These are phyloP conservation scores for Abrus pulchellus DNA, from an alignment of 306 rosid genomes.

Conservation along the genomic window DNA sequence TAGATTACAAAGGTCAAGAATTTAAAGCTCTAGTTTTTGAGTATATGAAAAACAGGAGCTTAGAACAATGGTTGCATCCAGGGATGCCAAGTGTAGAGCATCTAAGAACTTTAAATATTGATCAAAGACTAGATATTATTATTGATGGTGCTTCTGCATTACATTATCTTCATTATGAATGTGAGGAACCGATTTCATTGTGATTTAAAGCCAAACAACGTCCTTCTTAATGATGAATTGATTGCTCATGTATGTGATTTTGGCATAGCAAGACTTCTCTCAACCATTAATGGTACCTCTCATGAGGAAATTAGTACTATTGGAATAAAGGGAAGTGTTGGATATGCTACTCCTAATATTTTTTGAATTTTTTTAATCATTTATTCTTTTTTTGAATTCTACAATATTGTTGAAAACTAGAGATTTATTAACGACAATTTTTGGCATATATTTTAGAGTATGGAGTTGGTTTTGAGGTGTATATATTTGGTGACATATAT, in stretches of 20 bases:
- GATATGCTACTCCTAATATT: slow-evolving; percentile 44
- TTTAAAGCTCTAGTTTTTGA: slow-evolving; percentile 52
- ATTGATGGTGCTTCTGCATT: slow-evolving; percentile 39
- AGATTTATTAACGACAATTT: no score
- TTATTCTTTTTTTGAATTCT: background rate
- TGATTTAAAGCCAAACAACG: slow-evolving; percentile 50
- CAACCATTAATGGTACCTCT: background rate
- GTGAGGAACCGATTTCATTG: slow-evolving; percentile 40
- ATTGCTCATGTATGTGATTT: slow-evolving; percentile 50
- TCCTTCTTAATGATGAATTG: slow-evolving; percentile 44
- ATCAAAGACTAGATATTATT: slow-evolving; percentile 44
- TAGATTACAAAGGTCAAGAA: slow-evolving; percentile 44
- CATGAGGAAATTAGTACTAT: slow-evolving; percentile 9
- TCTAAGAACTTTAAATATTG: background rate
- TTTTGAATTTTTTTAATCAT: background rate
- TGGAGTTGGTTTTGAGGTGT: slow-evolving; percentile 48
- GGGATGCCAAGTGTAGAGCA: background rate
- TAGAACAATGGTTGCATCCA: slow-evolving; percentile 50
- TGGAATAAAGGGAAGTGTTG: slow-evolving; percentile 43
- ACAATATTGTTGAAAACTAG: no score
- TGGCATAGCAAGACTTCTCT: slow-evolving; percentile 44
- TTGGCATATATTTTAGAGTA: slow-evolving; percentile 31
- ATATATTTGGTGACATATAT: slow-evolving; percentile 45
- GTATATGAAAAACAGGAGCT: slow-evolving; percentile 47
- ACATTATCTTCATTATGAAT: slow-evolving; percentile 45